Evolutionary conservation across 2,329 filamentous ascomycete species (phyloP).

Genomic region (Fusarium sp.): DNA sequence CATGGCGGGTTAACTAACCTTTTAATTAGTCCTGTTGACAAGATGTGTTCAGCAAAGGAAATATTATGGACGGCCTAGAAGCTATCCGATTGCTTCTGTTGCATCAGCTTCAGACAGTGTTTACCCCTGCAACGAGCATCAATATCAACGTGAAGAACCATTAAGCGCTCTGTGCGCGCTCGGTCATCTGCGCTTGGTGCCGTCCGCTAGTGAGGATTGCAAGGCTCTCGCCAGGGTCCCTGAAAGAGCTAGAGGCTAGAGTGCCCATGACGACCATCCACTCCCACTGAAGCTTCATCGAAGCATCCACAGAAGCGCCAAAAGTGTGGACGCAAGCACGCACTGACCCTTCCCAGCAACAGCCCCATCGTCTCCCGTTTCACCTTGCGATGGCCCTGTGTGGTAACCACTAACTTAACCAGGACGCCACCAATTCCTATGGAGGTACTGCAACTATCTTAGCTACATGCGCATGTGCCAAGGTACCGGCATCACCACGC

Average conservation of each 20-base stretch:
- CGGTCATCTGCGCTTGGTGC: constrained; percentile 51
- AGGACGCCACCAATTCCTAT: constrained; percentile 31
- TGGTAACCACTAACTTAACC: constrained; percentile 11
- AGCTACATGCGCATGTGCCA: constrained; percentile 28
- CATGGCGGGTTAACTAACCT: constrained; percentile 5
- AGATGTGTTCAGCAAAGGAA: constrained; percentile 10
- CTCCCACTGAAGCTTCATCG: constrained; percentile 43
- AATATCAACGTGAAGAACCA: constrained; percentile 32
- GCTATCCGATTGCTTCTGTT: constrained; percentile 41
- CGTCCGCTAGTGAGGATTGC: constrained; percentile 40
- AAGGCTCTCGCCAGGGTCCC: constrained; percentile 38
- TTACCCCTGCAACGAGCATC: constrained; percentile 13
- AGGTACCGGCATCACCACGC: constrained; percentile 40
- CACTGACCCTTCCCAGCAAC: constrained; percentile 40
- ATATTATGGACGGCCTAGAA: constrained; percentile 25
- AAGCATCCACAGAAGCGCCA: constrained; percentile 45
- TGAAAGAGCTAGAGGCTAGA: constrained; percentile 29
- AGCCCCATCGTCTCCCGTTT: constrained; percentile 22
- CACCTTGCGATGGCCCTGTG: constrained; percentile 34
- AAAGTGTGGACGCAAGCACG: constrained; percentile 32
- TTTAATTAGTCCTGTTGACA: constrained; percentile 14
- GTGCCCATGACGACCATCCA: constrained; percentile 35
- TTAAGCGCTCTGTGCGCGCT: constrained; percentile 48
- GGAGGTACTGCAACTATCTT: constrained; percentile 25
- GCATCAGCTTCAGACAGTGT: constrained; percentile 20